These are phyloP conservation scores for Pythium grandisporangium DNA, from an alignment of 352 stramenopile species.

Conservation along the genomic window DNA sequence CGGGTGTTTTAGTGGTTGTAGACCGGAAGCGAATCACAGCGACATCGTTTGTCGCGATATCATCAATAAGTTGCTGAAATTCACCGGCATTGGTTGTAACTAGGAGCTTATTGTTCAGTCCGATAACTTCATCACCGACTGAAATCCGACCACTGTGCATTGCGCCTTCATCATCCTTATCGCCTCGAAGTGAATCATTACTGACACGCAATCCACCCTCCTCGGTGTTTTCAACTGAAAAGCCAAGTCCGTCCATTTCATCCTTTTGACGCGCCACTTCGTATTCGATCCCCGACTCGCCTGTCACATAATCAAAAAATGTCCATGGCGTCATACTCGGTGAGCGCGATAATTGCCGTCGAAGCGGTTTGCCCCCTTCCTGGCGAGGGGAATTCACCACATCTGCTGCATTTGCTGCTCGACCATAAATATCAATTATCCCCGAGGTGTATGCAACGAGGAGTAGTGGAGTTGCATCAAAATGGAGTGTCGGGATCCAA, in stretches of 20 bases:
- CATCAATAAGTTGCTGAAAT: constrained; percentile 20
- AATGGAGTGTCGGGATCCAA: constrained; percentile 74
- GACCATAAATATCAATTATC: constrained; percentile 52
- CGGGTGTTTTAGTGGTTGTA: too few relatives aligned
- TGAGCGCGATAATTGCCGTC: constrained; percentile 12
- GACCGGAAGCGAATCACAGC: constrained; percentile 42
- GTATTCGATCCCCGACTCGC: constrained; percentile 57
- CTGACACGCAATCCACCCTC: constrained; percentile 5
- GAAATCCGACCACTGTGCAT: constrained; percentile 24
- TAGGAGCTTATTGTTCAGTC: constrained; percentile 45
- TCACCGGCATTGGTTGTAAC: constrained; percentile 25
- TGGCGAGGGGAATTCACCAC: constrained; percentile 48
- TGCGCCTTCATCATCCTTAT: too few relatives aligned
- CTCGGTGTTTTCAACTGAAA: constrained; percentile 32
- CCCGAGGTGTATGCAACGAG: constrained; percentile 54
- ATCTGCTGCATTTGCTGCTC: constrained; percentile 32
- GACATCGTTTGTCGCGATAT: constrained; percentile 17
- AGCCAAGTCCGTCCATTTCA: constrained; percentile 17
- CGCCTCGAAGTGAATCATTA: too few relatives aligned
- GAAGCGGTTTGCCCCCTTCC: constrained; percentile 2
- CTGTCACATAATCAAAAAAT: constrained; percentile 58
- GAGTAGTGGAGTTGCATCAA: constrained; percentile 68
- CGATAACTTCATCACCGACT: constrained; percentile 52
- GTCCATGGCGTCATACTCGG: constrained; percentile 61
- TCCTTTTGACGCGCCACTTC: constrained; percentile 47